Evolutionary conservation across 352 stramenopile genomes (phyloP).

Genomic region (Globisporangium viniferum): DNA sequence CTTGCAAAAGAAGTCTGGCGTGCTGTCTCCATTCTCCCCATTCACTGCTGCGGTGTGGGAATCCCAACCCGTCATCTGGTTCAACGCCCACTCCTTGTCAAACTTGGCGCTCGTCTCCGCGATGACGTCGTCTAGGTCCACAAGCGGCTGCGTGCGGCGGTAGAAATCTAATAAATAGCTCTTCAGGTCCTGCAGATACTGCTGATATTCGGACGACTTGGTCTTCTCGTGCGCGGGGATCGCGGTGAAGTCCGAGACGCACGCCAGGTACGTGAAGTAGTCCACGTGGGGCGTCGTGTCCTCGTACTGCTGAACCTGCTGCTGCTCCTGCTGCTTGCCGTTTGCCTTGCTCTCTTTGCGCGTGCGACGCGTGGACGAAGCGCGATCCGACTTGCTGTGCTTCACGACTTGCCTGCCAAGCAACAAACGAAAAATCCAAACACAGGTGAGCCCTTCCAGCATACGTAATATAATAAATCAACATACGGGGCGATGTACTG

Average conservation of each 20-base stretch:
- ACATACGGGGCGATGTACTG: neutral
- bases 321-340: neutral
- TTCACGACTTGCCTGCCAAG: slow-evolving; percentile 26
- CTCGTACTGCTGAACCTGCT: slow-evolving; percentile 12
- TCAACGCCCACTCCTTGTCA: slow-evolving; percentile 75
- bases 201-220: slow-evolving; percentile 49
- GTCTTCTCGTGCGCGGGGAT: slow-evolving; percentile 61
- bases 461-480: neutral
- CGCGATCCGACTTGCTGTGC: slow-evolving; percentile 15
- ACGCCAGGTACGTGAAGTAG: slow-evolving; percentile 71
- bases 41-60: slow-evolving; percentile 1
- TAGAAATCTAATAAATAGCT: slow-evolving; percentile 86
- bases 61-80: slow-evolving; percentile 61
- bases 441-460: neutral
- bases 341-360: slow-evolving; percentile 23
- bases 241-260: slow-evolving; percentile 62
- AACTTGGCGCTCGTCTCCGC: slow-evolving; percentile 80
- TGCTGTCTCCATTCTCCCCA: slow-evolving; percentile 7
- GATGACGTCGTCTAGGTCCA: slow-evolving; percentile 84
- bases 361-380: slow-evolving; percentile 14
- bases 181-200: slow-evolving; percentile 75
- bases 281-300: slow-evolving; percentile 35
- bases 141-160: slow-evolving; percentile 82
- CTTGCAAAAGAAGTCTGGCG: slow-evolving; percentile 44
- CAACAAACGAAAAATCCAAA: neutral